Evolutionary conservation across 2,329 filamentous ascomycete species (phyloP), one percentile per base, ranked within the genome.

Genomic region (Chaetomium strumarium): DNA sequence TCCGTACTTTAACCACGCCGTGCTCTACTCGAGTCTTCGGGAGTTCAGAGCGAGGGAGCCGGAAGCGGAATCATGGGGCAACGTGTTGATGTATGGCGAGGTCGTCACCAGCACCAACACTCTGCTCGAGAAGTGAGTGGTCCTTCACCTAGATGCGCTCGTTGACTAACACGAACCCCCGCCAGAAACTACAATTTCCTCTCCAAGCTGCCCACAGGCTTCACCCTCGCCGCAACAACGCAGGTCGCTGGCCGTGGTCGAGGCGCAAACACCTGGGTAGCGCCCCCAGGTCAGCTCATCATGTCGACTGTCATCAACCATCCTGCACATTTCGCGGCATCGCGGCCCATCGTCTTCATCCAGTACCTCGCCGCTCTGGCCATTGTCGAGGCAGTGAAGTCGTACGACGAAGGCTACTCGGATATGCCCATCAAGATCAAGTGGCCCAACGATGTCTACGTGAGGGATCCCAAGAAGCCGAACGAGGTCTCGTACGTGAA

Each of bases 391-490:
- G 92, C 89, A 0, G 84, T 97, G 57, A 85, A 88, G 58, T 78
- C 76, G 24, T 97, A 97, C 64, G 90, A 85, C 45, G 88, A 42
- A 9, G 29, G 85, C 8, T 97, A 95, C 68, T 76, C 81, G 6
- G 75, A 81, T 0, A 68, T 97, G 5, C 88, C 88, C 0, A 78
- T 99, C 38, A 90, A 88, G 66, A 72, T 99, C 31, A 99, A 99
- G 69, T 99, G 93, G 93, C 93, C 93, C 11, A 99, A 99, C 63
- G 93, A 99, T 65, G 88, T 99, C 50, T 92, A 90, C 64, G 85
- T 85, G 1, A 74, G 81, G 19, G 85, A 90, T 63, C 87, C 79
- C 6, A 73, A 69, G 49, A 76, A 75, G 43, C 74, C 74, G 3
- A 62, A 67, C 6, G 63, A 72, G 2, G 67, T 70, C 0, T 65